Base-by-base conservation (phyloP, 352 stramenopile species). In the Phytophthora megakarya region DNA sequence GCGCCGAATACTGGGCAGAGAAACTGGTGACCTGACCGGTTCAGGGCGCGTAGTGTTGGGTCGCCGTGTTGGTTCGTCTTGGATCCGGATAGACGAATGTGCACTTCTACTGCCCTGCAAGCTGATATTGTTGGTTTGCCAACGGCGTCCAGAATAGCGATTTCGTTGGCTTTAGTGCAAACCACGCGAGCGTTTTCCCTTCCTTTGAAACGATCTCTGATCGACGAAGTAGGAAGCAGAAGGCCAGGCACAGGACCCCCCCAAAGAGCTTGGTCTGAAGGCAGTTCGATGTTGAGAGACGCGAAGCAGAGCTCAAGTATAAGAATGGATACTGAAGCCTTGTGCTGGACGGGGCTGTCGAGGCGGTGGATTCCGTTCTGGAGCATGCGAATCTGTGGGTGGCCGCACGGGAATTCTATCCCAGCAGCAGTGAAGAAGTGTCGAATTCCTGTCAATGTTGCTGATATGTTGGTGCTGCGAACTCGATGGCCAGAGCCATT, bases 301-400 rank as follows among this genome's bases (percentile, higher is more conserved):
- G 15, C 26, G 13, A 52, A 45, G 11, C 46, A 57, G 19, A 47
- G 1, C 15, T 65, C 45, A 7, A 65, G 37, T 3, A 28, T 3
- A 5, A 39, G 37, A 3, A 57, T 28, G 5, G 46, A 65, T 1
- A 65, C 46, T 8, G 37, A 30, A 4, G 15, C 37, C 37, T 65
- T 63, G 45, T 55, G 45, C 19, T 19, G 32, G 9, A 43, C n/a
- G 5, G 55, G 44, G 15, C 4, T 19, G 19, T 63, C 55, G 18
- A 63, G 35, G n/a, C 45, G 44, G 12, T 5, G 3, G 45, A 56
- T 63, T 5, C 55, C 45, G 11, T 44, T 56, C 10, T 56, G 7
- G 15, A 50, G 22, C 55, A 63, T 55, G 55, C 35, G 55, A 56
- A 55, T 49, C 12, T 55, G 55, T 49, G 55, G 44, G 15, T 56